A percentile compares a stretch with the other conserved stretches of the same genome.
phyloP scores from a whole-genome alignment of 441 rosid species.

The Adansonia gregorii region DNA sequence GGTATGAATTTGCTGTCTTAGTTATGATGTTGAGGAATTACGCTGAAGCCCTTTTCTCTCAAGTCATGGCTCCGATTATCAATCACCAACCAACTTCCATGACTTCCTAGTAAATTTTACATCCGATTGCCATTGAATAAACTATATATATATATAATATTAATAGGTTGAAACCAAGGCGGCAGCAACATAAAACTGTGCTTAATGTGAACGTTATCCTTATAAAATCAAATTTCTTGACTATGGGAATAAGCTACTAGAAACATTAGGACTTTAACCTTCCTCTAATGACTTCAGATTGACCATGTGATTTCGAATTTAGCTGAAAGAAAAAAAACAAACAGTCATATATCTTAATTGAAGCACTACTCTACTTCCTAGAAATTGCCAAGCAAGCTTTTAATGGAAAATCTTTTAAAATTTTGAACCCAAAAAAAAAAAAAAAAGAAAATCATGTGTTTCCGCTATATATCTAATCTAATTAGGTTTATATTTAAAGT shows the following conservation, averaged over 20 bases:
- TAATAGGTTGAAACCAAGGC: not conserved
- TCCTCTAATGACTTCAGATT: not conserved
- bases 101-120: not conserved
- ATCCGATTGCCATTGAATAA: not conserved
- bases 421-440: not conserved
- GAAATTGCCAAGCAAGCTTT: not conserved
- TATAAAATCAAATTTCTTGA: not conserved
- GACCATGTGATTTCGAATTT: not conserved
- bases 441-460: not conserved
- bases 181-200: not conserved
- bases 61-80: not conserved
- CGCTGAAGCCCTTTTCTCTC: not conserved
- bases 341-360: no score
- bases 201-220: not conserved
- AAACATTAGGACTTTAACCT: not conserved
- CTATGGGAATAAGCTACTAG: not conserved
- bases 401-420: not conserved
- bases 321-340: not conserved
- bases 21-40: not conserved
- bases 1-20: not conserved
- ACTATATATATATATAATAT: no score
- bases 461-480: not conserved
- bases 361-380: not conserved
- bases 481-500: no score
- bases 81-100: not conserved